Conservation (phyloP, 306 rosid species). For the Canavalia gladiata region DNA sequence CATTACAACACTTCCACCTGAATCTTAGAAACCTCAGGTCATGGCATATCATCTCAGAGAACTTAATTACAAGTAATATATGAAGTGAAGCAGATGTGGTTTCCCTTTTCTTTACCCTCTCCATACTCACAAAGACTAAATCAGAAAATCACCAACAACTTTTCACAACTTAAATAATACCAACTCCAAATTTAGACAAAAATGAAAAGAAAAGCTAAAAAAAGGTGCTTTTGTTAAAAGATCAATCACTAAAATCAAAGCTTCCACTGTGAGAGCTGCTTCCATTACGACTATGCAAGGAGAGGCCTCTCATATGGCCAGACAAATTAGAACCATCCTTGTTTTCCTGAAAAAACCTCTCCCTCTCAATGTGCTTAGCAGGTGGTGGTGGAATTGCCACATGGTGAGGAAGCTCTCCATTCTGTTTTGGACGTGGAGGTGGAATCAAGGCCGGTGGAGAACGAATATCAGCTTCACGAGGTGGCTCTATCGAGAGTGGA, state of each 20-base stretch:
- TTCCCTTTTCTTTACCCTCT: constrained; percentile 11
- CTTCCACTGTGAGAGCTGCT: constrained; percentile 94
- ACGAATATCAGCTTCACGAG: constrained; percentile 51
- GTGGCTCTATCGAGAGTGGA: constrained; percentile 63
- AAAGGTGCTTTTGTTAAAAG: constrained; percentile 19
- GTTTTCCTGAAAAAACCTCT: constrained; percentile 84
- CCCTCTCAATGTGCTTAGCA: constrained; percentile 86
- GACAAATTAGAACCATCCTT: constrained; percentile 74
- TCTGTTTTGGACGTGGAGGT: constrained; percentile 54
- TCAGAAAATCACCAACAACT: constrained; percentile 44
- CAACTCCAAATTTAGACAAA: constrained; percentile 38
- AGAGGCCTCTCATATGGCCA: constrained; percentile 81
- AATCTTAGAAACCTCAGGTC: constrained; percentile 37
- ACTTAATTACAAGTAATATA: constrained; percentile 43
- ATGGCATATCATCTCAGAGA: constrained; percentile 38
- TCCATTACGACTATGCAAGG: constrained; percentile 80
- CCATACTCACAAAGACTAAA: constrained; percentile 49
- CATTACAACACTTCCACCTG: constrained; percentile 30
- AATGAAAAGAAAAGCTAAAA: constrained; percentile 14
- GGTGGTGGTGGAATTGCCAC: constrained; percentile 91
- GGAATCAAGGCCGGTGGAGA: constrained; percentile 53
- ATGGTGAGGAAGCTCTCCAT: constrained; percentile 50
- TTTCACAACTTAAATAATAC: constrained; percentile 43
- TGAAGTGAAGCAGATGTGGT: constrained; percentile 36
- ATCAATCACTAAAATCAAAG: constrained; percentile 80